phyloP scores from a whole-genome alignment of 2,329 filamentous ascomycete genomes.

The Bipolaris gigantea region DNA sequence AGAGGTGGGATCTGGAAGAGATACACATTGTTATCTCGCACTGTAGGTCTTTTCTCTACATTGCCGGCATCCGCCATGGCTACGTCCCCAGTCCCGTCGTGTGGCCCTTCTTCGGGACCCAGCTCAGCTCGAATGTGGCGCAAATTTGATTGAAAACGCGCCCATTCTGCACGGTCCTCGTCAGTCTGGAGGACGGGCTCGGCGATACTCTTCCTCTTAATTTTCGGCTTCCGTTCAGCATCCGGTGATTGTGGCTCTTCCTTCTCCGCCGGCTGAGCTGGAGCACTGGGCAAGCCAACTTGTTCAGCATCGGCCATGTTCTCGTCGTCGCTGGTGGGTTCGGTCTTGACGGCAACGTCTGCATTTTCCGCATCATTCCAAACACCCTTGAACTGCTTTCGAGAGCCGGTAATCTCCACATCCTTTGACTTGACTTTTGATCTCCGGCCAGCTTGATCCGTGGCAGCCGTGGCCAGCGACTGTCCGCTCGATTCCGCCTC shows the following conservation, averaged over 20 bases:
- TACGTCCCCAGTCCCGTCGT: constrained; percentile 49
- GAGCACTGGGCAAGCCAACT: constrained; percentile 21
- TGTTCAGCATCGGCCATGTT: constrained; percentile 36
- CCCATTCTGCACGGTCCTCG: constrained; percentile 56
- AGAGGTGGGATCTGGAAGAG: constrained; percentile 67
- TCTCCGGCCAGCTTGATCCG: constrained; percentile 31
- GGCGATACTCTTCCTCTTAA: constrained; percentile 19
- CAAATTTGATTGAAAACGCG: constrained; percentile 52
- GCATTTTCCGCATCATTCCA: constrained; percentile 49
- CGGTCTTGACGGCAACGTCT: constrained; percentile 54
- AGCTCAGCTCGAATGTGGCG: constrained; percentile 53
- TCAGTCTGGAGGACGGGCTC: constrained; percentile 55
- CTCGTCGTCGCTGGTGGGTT: constrained; percentile 55
- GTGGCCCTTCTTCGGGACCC: constrained; percentile 37
- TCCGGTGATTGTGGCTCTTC: constrained; percentile 41
- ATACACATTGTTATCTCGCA: constrained; percentile 59
- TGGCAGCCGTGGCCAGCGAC: constrained; percentile 17
- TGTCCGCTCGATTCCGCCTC: constrained; percentile 40
- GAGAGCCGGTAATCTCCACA: constrained; percentile 48
- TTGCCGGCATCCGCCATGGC: constrained; percentile 37
- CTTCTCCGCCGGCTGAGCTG: constrained; percentile 20
- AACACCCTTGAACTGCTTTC: constrained; percentile 49
- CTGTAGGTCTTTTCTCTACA: constrained; percentile 28
- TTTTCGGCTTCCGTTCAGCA: constrained; percentile 32
- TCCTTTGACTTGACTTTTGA: constrained; percentile 49